Base-by-base conservation (phyloP, 2,329 filamentous ascomycete species). In the Lasiodiplodia sp. region DNA sequence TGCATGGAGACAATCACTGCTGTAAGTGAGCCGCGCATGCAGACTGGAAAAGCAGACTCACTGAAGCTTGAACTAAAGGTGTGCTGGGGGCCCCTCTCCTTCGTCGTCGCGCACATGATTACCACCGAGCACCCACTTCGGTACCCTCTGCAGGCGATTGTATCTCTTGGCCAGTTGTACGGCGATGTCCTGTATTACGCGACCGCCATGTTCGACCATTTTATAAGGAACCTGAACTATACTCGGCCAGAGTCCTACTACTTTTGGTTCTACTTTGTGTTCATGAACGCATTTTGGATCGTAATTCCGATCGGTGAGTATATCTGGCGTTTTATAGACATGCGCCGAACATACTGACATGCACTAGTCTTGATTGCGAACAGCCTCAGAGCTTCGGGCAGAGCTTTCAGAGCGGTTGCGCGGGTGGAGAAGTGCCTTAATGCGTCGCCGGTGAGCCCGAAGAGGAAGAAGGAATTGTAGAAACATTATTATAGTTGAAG, bases 1-100 rank as follows among this genome's bases (percentile, higher is more conserved):
- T 94, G 92, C 78, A 90, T 97, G 79, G 94, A 97, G 84, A 88
- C 87, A 21, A 88, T 97, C 71, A 97, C 94, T 1, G 89, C 89
- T 52, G 91, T 67, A 58, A 37, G 64, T 58, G 38, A n/a, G 23
- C 52, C 25, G 12, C 11, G 7, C 18, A 31, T 12, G 7, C n/a
- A 25, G 6, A 49, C 18, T 40, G 47, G 18, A 40, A 28, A 38
- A 16, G 16, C 40, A 38, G 14, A 31, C 44, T 62, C 34, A 60
- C 66, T 66, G n/a, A 37, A 23, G 66, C n/a, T 63, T 38, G 62
- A 25, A 53, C 56, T n/a, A 6, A 21, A 88, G 87, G 75, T 85
- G 34, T 81, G 83, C 73, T 90, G 88, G 88, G 88, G 88, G 4
- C 88, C 88, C 2, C 79, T 89, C 8, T 90, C 86, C 70, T 86